Conservation (phyloP, 768 basidiomycete species). For the Brasilioporus rufonigricans region DNA sequence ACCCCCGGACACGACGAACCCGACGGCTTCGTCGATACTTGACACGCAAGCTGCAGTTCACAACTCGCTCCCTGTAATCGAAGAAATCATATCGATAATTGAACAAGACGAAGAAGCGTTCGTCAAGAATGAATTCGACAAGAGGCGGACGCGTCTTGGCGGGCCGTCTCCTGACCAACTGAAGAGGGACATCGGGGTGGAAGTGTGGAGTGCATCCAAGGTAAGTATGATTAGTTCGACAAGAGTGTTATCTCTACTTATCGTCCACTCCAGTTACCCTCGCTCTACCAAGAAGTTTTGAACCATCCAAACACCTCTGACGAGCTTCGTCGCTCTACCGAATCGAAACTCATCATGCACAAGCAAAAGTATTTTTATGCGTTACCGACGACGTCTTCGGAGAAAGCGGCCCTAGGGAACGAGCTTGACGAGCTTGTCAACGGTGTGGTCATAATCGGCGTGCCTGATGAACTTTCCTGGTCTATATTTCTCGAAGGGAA, state of each 20-base stretch:
- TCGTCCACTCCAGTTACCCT: slow-evolving; percentile 52
- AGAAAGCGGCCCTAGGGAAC: slow-evolving; percentile 48
- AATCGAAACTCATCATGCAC: slow-evolving; percentile 69
- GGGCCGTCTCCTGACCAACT: slow-evolving; percentile 58
- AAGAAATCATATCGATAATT: slow-evolving; percentile 64
- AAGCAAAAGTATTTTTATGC: slow-evolving; percentile 61
- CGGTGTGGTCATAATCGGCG: slow-evolving; percentile 71
- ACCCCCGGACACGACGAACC: slow-evolving; percentile 72
- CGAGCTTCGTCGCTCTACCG: slow-evolving; percentile 71
- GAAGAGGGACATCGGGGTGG: slow-evolving; percentile 61
- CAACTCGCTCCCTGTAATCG: slow-evolving; percentile 65
- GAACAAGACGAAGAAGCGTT: slow-evolving; percentile 61
- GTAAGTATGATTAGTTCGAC: slow-evolving; percentile 46
- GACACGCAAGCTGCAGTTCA: slow-evolving; percentile 61
- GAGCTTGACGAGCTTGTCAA: slow-evolving; percentile 72
- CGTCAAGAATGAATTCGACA: slow-evolving; percentile 68
- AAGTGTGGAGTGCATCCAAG: slow-evolving; percentile 60
- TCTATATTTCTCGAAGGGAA: slow-evolving; percentile 67
- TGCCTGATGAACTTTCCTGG: slow-evolving; percentile 86
- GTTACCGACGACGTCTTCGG: slow-evolving; percentile 43
- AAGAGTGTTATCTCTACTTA: slow-evolving; percentile 9
- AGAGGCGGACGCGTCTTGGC: slow-evolving; percentile 73
- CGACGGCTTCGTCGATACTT: slow-evolving; percentile 57
- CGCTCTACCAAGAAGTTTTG: slow-evolving; percentile 73
- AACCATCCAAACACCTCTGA: slow-evolving; percentile 80